These are phyloP conservation scores for Iris macrosiphon DNA, from an alignment of 106 monocot genomes.

Conservation along the genomic window DNA sequence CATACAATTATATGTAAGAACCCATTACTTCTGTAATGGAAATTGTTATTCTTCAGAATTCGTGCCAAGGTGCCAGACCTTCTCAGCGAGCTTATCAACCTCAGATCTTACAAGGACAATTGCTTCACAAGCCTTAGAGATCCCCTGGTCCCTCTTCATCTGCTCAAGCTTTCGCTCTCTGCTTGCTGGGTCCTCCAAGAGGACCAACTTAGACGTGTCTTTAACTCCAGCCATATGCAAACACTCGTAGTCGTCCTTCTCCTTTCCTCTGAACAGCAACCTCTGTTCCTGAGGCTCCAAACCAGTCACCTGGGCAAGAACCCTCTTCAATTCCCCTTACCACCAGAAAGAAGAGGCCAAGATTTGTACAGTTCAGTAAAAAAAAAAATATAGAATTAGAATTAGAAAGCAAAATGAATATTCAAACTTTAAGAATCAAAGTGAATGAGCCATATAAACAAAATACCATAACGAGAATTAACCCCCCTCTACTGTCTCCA, in stretches of 20 bases:
- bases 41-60: background rate
- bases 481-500: background rate
- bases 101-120: constrained; percentile 50
- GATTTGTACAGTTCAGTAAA: background rate
- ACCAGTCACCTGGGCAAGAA: constrained; percentile 45
- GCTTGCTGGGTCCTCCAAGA: constrained; percentile 77
- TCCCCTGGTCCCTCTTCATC: constrained; percentile 31
- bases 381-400: background rate
- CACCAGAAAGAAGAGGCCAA: background rate
- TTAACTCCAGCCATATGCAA: constrained; percentile 76
- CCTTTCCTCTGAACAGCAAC: constrained; percentile 87
- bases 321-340: constrained; percentile 81
- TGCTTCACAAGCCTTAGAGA: constrained; percentile 62
- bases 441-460: background rate
- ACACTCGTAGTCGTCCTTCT: constrained; percentile 61
- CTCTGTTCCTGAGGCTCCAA: constrained; percentile 75
- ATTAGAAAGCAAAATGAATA: background rate
- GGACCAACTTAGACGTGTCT: constrained; percentile 65
- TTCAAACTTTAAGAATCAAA: background rate
- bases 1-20: background rate
- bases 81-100: constrained; percentile 67
- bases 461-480: background rate
- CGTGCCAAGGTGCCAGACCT: constrained; percentile 30
- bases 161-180: constrained; percentile 47
- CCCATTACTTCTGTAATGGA: background rate